phyloP scores from a whole-genome alignment of 2,329 filamentous ascomycete species.

The Gnomoniopsis smithogilvyi region DNA sequence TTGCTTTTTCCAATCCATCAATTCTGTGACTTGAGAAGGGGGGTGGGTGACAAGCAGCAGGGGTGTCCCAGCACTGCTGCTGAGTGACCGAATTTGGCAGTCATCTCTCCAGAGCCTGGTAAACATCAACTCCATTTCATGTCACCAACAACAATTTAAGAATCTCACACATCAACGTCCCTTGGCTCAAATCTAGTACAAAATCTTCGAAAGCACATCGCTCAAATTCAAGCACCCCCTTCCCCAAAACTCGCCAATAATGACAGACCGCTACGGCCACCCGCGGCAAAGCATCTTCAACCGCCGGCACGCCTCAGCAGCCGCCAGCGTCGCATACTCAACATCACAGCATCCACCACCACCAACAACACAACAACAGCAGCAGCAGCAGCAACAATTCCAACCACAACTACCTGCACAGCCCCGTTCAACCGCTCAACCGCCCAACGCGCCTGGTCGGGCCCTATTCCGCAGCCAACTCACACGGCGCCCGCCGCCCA shows the following conservation, averaged over 20 bases:
- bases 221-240: neutral
- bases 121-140: neutral
- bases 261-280: conserved; percentile 23
- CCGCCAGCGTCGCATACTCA: conserved; percentile 18
- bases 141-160: neutral
- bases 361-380: neutral
- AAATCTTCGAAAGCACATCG: neutral
- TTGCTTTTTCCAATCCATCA: neutral
- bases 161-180: neutral
- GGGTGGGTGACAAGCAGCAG: neutral
- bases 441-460: conserved; percentile 31
- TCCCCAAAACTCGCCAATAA: neutral
- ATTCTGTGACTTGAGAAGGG: neutral
- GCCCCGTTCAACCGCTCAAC: neutral
- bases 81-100: neutral
- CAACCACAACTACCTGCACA: neutral
- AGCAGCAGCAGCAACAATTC: neutral
- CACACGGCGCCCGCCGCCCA: conserved; percentile 50
- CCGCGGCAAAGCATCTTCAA: conserved; percentile 17
- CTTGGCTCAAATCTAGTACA: neutral
- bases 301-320: conserved; percentile 16
- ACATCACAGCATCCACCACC: conserved; percentile 3
- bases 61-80: neutral
- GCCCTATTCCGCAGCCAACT: conserved; percentile 61
- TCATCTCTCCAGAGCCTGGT: neutral